Base-by-base conservation (phyloP, 805 yeast species). In the Wickerhamiella musiphila region DNA sequence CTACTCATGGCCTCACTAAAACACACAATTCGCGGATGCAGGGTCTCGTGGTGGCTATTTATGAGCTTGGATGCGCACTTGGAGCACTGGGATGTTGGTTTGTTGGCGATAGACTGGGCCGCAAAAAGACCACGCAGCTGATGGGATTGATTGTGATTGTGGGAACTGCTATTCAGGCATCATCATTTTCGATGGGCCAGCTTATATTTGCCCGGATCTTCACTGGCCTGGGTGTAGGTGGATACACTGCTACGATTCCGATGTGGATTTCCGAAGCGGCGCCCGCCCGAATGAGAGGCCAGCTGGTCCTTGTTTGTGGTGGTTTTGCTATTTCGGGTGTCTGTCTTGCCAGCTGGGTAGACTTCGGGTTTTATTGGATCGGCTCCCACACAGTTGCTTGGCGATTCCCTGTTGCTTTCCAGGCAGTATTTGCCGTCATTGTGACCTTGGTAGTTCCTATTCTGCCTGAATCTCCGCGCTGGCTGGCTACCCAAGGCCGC, bases 251-350 rank as follows among this genome's bases (percentile, higher is more conserved):
- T 10, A 73, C 81, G 18, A 71, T 73, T 36, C 84, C 86, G 6
- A 72, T 74, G 39, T 77, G 78, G 70, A 78, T 73, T 45, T 60
- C 82, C 1, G 90, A 77, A 52, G 63, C 71, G 48, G 63, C 78
- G 18, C 63, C 63, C 30, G 62, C 78, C 3, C 63, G 61, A 34
- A 59, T 58, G 40, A 65, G 82, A 54, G 82, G 83, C 38, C 54
- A 61, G 36, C 51, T 72, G 42, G 77, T 73, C 28, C 61, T 67
- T 33, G 52, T 73, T 43, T 75, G 73, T 48, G 81, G 81, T 38
- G 68, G 73, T 19, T 62, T 72, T 26, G 68, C 72, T 38, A 69
- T 71, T 11, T 56, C 69, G 27, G 84, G 84, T 47, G 72, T 79
- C 21, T 64, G 73, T 36, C 56, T 73, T 42, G 76, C 79, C 23